Evolutionary conservation across 805 yeast genomes (phyloP), one percentile per base, ranked within the genome.

Genomic region (Starmerella stigmatis): DNA sequence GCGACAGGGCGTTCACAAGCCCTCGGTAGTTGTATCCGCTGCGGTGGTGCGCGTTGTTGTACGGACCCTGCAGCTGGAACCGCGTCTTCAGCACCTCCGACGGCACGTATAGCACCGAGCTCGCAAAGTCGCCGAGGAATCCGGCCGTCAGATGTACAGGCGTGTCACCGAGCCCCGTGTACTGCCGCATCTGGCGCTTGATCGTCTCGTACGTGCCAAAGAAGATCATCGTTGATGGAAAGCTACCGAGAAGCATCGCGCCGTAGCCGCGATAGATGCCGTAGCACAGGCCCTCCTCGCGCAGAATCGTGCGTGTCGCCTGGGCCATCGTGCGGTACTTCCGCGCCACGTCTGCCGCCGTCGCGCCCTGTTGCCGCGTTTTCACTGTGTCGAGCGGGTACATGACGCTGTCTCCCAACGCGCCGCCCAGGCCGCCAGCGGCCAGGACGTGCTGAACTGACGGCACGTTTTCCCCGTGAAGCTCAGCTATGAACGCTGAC

Each of bases 311-410:
- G 22, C 64, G 50, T 57, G 82, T 86, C 0, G 96, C 94, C 10
- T 76, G 73, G 8, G 80, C 56, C 79, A 86, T 86, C 56, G 74
- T 78, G 48, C 67, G 72, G 63, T 89, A 89, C 61, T 84, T 81
- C 26, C 20, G 13, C 4, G 44, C 46, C 13, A 52, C 52, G 6
- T 67, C 52, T 17, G 72, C 72, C 52, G 71, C 68, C 19, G 83
- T 79, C 4, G 94, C 83, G n/a, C 95, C 97, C 60, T 92, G 99
- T 62, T 92, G 98, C 51, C 98, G 71, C 2, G 98, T 92, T 61
- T 92, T 92, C 26, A 92, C 95, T 0, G 98, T 92, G 60, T 92
- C 99, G 28, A 92, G 65, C 0, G 97, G 88, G 64, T 92, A 96
- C 96, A 92, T 92, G 25, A 76, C 66, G 1, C 92, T 73, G 58